phyloP scores from a whole-genome alignment of 2,329 filamentous ascomycete species.

The Exophiala oligosperma region DNA sequence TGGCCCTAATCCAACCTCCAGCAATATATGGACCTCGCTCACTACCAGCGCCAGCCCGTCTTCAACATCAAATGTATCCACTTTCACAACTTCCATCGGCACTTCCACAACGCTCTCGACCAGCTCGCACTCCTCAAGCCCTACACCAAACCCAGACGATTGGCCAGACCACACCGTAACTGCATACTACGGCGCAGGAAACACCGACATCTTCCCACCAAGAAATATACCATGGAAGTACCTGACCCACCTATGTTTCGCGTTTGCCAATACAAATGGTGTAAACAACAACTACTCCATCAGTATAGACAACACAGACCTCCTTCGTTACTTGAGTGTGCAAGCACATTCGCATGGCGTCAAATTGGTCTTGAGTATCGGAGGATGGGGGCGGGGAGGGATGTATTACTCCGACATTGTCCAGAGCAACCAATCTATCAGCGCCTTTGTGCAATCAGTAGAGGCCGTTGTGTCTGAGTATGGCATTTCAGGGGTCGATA shows the following conservation, averaged over 20 bases:
- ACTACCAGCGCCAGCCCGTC: neutral
- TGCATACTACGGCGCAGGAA: slow-evolving; percentile 3
- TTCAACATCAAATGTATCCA: neutral
- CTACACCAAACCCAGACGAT: neutral
- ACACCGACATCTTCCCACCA: slow-evolving; percentile 1
- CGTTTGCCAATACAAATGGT: slow-evolving; percentile 1
- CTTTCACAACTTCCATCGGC: too few relatives aligned
- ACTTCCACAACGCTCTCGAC: neutral
- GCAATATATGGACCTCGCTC: too few relatives aligned
- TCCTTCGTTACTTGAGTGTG: neutral
- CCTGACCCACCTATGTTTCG: slow-evolving; percentile 3
- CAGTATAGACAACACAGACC: neutral
- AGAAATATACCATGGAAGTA: slow-evolving; percentile 6
- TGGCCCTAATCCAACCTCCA: too few relatives aligned
- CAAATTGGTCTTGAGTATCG: slow-evolving; percentile 3
- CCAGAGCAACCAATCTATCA: neutral
- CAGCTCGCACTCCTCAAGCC: neutral
- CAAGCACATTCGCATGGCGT: slow-evolving; percentile 1
- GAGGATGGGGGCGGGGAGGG: neutral
- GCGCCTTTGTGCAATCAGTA: slow-evolving; percentile 1
- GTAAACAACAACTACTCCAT: neutral
- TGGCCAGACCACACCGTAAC: slow-evolving; percentile 5
- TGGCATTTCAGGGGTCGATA: slow-evolving; percentile 2
- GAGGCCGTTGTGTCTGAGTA: neutral
- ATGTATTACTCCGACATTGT: slow-evolving; percentile 4